phyloP scores from a whole-genome alignment of 768 basidiomycete genomes.

The Solioccasus polychromus region DNA sequence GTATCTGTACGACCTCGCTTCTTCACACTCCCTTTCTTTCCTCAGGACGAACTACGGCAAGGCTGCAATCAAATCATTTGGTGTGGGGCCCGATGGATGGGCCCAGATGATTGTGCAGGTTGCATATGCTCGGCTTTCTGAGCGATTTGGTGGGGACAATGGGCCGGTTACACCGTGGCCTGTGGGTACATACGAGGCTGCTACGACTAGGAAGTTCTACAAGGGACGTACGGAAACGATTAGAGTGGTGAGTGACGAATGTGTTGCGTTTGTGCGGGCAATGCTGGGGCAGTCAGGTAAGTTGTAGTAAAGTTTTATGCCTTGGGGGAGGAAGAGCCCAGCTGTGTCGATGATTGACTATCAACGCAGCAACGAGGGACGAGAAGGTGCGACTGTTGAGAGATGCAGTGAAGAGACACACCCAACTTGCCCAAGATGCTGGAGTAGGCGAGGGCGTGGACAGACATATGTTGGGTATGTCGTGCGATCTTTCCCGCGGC shows the following conservation, averaged over 20 bases:
- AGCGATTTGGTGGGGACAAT: slow-evolving; percentile 21
- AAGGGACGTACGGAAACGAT: slow-evolving; percentile 96
- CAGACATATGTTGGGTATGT: slow-evolving; percentile 79
- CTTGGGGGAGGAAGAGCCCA: neutral
- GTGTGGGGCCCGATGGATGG: slow-evolving; percentile 94
- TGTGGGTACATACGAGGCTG: slow-evolving; percentile 92
- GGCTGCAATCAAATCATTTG: slow-evolving; percentile 78
- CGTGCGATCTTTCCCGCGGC: neutral
- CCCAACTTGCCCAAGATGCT: slow-evolving; percentile 60
- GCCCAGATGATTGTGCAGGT: slow-evolving; percentile 90
- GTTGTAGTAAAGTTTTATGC: neutral
- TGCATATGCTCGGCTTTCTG: slow-evolving; percentile 74
- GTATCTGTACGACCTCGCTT: slow-evolving; percentile 55
- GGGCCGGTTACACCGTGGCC: slow-evolving; percentile 37
- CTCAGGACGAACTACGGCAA: slow-evolving; percentile 79
- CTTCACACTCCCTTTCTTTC: slow-evolving; percentile 62
- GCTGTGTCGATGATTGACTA: neutral
- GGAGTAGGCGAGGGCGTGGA: slow-evolving; percentile 77
- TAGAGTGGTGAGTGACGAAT: slow-evolving; percentile 73
- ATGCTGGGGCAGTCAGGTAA: slow-evolving; percentile 57
- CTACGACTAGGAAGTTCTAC: slow-evolving; percentile 82
- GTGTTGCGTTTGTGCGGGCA: slow-evolving; percentile 70
- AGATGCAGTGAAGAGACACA: slow-evolving; percentile 62
- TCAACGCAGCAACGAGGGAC: slow-evolving; percentile 26
- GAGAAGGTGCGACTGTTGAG: slow-evolving; percentile 53